phyloP scores from a whole-genome alignment of 176 grass and related monocot species.

The Phyllostachys edulis region DNA sequence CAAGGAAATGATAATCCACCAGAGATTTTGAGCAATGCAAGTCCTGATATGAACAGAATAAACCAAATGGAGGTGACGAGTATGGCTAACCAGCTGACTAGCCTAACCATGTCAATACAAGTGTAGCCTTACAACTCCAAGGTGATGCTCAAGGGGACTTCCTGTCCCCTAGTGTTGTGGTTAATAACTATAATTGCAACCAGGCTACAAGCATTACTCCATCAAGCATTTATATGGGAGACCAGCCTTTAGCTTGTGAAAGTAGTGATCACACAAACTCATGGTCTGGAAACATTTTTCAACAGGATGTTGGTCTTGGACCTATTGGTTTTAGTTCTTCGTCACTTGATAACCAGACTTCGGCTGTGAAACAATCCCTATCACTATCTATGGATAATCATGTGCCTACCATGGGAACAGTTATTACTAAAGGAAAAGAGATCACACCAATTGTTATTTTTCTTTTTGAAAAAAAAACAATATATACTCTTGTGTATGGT shows the following conservation, averaged over 20 bases:
- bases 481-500: too few species aligned
- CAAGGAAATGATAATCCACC: constrained; percentile 20
- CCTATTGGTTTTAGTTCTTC: too few species aligned
- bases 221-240: constrained; percentile 47
- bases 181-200: constrained; percentile 30
- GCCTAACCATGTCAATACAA: constrained; percentile 14
- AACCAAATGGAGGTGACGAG: constrained; percentile 20
- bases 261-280: too few species aligned
- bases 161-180: constrained; percentile 23
- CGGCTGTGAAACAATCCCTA: too few species aligned
- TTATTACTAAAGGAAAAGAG: too few species aligned
- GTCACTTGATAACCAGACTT: too few species aligned
- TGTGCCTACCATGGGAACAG: too few species aligned
- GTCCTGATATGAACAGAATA: constrained; percentile 33
- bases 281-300: too few species aligned
- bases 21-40: constrained; percentile 24
- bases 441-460: too few species aligned
- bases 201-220: constrained; percentile 35
- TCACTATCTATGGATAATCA: too few species aligned
- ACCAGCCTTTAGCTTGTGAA: constrained; percentile 37
- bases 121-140: constrained; percentile 29
- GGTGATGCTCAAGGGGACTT: constrained; percentile 32
- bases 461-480: too few species aligned
- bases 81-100: constrained; percentile 19
- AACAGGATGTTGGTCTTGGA: too few species aligned